Percentiles rank a stretch among this genome's conserved stretches.
Evolutionary conservation across 305 asterid species (phyloP).

Genomic region (Stenogyne calaminthoides): DNA sequence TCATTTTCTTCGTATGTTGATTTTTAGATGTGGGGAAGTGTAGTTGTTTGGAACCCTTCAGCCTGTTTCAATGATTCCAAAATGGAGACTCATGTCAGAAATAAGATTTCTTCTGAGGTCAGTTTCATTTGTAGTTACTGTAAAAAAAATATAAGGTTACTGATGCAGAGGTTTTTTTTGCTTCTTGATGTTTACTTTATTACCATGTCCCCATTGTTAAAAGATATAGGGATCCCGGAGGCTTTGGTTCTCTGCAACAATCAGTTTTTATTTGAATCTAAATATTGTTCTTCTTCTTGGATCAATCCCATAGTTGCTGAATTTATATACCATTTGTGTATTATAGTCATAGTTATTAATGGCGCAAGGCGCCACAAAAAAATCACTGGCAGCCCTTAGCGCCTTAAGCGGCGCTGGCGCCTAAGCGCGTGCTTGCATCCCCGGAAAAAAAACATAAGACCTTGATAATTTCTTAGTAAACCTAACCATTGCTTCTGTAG

Average conservation of each 20-base stretch:
- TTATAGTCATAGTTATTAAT: too few species aligned
- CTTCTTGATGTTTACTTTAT: conserved; percentile 13
- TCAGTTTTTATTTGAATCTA: conserved; percentile 1
- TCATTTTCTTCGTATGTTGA: conserved; percentile 30
- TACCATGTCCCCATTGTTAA: background rate
- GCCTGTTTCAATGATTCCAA: conserved; percentile 55
- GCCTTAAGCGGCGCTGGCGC: too few species aligned
- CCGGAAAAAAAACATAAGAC: too few species aligned
- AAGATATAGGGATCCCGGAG: background rate
- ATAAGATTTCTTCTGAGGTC: conserved; percentile 71
- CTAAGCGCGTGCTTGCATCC: too few species aligned
- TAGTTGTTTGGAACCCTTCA: conserved; percentile 88
- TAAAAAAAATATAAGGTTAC: background rate
- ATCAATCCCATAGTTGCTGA: background rate
- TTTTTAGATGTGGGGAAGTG: conserved; percentile 96
- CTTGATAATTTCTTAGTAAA: too few species aligned
- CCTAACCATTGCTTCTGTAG: too few species aligned
- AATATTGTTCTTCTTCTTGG: background rate
- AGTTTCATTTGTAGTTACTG: conserved; percentile 32
- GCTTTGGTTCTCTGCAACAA: background rate
- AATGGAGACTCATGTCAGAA: conserved; percentile 43
- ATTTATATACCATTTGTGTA: background rate
- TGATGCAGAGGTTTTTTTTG: background rate
- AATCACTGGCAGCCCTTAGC: too few species aligned
- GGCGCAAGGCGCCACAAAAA: too few species aligned